Evolutionary conservation across 2,329 filamentous ascomycete species (phyloP), one percentile per base, ranked within the genome.

Genomic region (Aspergillus caelatus): DNA sequence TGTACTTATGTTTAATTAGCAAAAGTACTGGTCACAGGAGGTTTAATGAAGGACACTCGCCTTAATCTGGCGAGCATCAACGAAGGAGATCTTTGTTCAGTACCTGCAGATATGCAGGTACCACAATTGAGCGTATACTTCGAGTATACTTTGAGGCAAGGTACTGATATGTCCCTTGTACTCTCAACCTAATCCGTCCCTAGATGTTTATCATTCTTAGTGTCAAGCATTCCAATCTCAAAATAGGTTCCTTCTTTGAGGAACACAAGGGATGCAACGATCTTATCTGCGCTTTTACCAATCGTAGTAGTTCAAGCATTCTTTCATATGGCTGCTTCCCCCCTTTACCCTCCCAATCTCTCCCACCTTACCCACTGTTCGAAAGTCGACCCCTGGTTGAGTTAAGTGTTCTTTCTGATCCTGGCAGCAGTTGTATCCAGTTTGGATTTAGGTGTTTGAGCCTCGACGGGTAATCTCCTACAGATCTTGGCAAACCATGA

Each of bases 191-290:
- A 19, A 50, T 50, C 46, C 46, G 26, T 50, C n/a, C 16, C 26
- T 28, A 16, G 12, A 50, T 32, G 16, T 9, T 52, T n/a, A 52
- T 52, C 28, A 52, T 52, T 52, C 21, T 52, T n/a, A n/a, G 28
- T 30, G 48, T 32, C 36, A n/a, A 16, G 30, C 52, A 55, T 39
- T 55, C 52, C 52, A 55, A 39, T 39, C 52, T 55, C 52, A 55
- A 41, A 55, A 55, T 39, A 55, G 52, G 43, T 26, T 26, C 11
- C 30, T 36, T 55, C 32, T 39, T 39, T 39, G n/a, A 36, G 30
- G 30, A 36, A 26, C 52, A 54, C n/a, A 36, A 54, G 52, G 52
- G 52, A n/a, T 54, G n/a, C 32, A 23, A 54, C 30, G 32, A 54
- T 54, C 52, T 54, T 36, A 54, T 36, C 52, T 54, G 26, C 2